Conservation (phyloP, 192 early-diverging fungal species). For the Umbelopsis vinacea region DNA sequence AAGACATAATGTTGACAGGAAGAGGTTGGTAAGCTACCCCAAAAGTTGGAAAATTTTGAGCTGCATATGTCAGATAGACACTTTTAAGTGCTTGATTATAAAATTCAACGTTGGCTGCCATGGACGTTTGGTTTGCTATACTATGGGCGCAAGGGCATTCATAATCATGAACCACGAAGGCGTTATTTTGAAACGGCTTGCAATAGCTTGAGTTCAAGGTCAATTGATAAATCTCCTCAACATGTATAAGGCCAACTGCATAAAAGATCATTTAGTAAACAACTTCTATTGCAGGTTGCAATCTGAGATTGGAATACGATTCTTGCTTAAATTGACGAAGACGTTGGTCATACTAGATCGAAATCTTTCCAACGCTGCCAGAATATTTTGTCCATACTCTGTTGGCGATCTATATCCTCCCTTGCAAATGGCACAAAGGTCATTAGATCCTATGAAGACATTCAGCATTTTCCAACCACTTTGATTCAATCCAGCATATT, state of each 20-base stretch:
- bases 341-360: constrained; percentile 43
- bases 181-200: constrained; percentile 34
- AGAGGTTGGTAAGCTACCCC: constrained; percentile 54
- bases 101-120: constrained; percentile 44
- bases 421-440: constrained; percentile 53
- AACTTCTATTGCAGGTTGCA: background rate
- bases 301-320: constrained; percentile 39
- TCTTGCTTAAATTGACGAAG: constrained; percentile 51
- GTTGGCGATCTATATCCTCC: constrained; percentile 20
- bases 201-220: constrained; percentile 39
- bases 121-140: constrained; percentile 37
- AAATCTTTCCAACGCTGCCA: constrained; percentile 38
- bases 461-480: constrained; percentile 57
- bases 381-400: constrained; percentile 37
- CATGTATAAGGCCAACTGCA: constrained; percentile 31
- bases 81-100: constrained; percentile 51
- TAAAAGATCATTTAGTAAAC: constrained; percentile 2
- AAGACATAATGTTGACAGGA: constrained; percentile 38
- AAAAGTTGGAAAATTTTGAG: constrained; percentile 35
- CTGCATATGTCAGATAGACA: constrained; percentile 40
- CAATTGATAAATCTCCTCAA: constrained; percentile 39
- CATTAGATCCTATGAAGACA: constrained; percentile 64
- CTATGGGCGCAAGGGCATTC: constrained; percentile 43
- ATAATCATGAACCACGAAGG: constrained; percentile 36
- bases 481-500: constrained; percentile 8